Conservation (phyloP, 1,284 basidiomycete species). For the Psilocybe mexicana region DNA sequence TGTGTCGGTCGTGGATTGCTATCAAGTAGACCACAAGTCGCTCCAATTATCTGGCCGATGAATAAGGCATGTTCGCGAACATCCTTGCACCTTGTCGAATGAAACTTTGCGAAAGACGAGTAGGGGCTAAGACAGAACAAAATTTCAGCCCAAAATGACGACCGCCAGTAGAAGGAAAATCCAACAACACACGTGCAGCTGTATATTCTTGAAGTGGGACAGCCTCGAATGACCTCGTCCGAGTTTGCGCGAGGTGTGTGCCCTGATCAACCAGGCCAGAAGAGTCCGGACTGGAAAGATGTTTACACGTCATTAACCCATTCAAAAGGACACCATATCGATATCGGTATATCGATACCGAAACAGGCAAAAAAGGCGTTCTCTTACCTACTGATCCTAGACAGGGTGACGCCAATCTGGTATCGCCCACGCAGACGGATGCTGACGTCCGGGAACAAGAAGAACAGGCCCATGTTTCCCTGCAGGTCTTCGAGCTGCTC, state of each 20-base stretch:
- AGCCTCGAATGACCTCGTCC: constrained; percentile 78
- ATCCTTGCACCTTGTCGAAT: constrained; percentile 78
- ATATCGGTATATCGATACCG: too few species aligned
- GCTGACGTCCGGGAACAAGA: constrained; percentile 89
- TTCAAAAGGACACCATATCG: background rate
- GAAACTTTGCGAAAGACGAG: constrained; percentile 66
- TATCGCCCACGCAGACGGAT: constrained; percentile 77
- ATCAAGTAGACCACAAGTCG: background rate
- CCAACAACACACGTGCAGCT: constrained; percentile 66
- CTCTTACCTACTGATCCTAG: constrained; percentile 76
- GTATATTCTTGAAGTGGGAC: constrained; percentile 70
- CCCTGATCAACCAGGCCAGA: constrained; percentile 55
- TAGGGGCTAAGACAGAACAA: constrained; percentile 43
- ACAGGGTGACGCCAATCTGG: constrained; percentile 71
- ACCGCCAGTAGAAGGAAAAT: constrained; percentile 7
- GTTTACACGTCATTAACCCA: constrained; percentile 14
- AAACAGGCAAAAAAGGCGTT: constrained; percentile 11
- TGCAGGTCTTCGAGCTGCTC: constrained; percentile 76
- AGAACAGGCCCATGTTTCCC: constrained; percentile 78
- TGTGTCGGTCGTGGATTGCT: background rate
- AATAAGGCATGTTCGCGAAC: constrained; percentile 32
- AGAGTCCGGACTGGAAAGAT: constrained; percentile 39
- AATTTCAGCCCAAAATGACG: constrained; percentile 17
- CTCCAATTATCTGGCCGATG: constrained; percentile 10
- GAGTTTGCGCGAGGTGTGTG: constrained; percentile 61